These are phyloP conservation scores for Cercospora beticola DNA, from an alignment of 2,329 filamentous ascomycete genomes.

Conservation along the genomic window DNA sequence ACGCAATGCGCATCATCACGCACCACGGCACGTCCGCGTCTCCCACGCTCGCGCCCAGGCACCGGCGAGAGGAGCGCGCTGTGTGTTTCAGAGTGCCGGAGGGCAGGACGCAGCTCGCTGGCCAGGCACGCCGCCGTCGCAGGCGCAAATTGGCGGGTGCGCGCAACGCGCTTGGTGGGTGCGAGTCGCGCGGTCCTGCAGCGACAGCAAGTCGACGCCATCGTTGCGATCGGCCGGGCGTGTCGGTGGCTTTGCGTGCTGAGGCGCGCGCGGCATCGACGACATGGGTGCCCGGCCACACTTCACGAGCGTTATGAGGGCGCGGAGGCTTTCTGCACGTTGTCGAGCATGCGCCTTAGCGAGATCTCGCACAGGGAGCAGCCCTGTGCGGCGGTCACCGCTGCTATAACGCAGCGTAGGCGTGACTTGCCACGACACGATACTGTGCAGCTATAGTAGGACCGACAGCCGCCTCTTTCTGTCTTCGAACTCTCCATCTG, in stretches of 20 bases:
- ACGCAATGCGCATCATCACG: background rate
- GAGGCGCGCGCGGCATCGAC: background rate
- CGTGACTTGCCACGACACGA: conserved; percentile 9
- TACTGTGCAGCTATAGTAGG: background rate
- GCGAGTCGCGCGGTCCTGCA: background rate
- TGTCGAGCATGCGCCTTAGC: conserved; percentile 8
- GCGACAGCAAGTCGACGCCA: background rate
- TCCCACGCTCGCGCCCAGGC: background rate
- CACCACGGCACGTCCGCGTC: background rate
- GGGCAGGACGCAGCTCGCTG: background rate
- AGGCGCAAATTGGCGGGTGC: background rate
- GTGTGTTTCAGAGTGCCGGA: background rate
- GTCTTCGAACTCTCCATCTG: background rate
- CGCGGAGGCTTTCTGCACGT: conserved; percentile 1
- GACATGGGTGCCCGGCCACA: background rate
- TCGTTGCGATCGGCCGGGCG: background rate
- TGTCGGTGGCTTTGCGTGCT: background rate
- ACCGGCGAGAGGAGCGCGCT: background rate
- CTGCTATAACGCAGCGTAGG: conserved; percentile 3
- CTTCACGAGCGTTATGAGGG: background rate
- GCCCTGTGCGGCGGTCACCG: conserved; percentile 12
- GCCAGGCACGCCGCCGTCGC: background rate
- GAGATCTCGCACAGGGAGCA: conserved; percentile 1
- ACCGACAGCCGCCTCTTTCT: conserved; percentile 1
- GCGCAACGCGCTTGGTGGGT: background rate